These are phyloP conservation scores for Artomyces pyxidatus DNA, from an alignment of 768 basidiomycete genomes.

Conservation along the genomic window DNA sequence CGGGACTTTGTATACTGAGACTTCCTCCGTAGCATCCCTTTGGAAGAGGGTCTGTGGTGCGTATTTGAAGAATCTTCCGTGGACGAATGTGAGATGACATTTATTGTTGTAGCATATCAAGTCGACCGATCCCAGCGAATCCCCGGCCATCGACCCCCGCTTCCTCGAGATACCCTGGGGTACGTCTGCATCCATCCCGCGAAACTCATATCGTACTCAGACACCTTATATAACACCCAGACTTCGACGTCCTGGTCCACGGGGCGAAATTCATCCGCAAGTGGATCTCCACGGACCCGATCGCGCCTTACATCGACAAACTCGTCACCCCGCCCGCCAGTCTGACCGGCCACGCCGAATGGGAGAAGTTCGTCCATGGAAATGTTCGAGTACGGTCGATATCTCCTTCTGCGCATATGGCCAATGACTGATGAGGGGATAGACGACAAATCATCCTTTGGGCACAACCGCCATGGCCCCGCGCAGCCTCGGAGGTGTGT, in stretches of 20 bases:
- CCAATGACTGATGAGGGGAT: too few relatives aligned
- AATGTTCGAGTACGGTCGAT: constrained; percentile 6
- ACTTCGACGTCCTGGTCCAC: constrained; percentile 11
- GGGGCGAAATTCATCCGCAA: constrained; percentile 11
- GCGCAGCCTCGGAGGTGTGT: constrained; percentile 11
- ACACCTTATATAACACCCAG: not conserved
- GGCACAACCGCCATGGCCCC: constrained; percentile 15
- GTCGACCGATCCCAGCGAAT: constrained; percentile 4
- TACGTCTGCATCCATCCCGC: not conserved
- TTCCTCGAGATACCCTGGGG: constrained; percentile 11
- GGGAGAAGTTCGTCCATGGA: constrained; percentile 9
- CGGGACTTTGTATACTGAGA: not conserved
- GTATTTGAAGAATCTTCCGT: too few relatives aligned
- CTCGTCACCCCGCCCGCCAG: constrained; percentile 9
- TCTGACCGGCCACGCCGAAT: constrained; percentile 2
- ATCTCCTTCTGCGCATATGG: not conserved
- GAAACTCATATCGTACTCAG: not conserved
- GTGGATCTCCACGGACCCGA: constrained; percentile 10
- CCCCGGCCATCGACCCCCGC: constrained; percentile 10
- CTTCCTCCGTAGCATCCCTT: constrained; percentile 6
- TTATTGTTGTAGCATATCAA: constrained; percentile 10
- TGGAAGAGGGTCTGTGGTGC: constrained; percentile 11
- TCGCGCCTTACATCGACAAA: constrained; percentile 5
- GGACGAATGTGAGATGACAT: not conserved
- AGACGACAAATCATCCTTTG: constrained; percentile 15